phyloP scores from a whole-genome alignment of 345 rosid genomes.

The Hypericum perforatum region DNA sequence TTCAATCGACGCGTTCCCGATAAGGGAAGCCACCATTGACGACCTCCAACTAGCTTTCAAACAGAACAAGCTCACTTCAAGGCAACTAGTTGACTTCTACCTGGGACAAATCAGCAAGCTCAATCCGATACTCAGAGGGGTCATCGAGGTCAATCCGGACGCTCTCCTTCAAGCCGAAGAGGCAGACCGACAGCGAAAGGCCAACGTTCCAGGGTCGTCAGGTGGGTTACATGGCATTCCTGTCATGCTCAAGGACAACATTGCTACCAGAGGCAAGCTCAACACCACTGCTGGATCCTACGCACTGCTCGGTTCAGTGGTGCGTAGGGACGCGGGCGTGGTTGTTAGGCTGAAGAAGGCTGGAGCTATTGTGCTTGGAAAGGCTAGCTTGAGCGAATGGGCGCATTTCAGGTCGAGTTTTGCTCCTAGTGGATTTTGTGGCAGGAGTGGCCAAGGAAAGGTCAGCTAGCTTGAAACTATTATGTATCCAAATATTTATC shows the following conservation, averaged over 20 bases:
- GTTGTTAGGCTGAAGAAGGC: constrained; percentile 45
- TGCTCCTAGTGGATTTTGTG: constrained; percentile 38
- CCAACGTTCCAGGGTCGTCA: constrained; percentile 11
- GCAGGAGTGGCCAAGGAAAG: constrained; percentile 61
- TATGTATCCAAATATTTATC: no score
- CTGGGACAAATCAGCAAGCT: background rate
- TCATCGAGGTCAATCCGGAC: constrained; percentile 38
- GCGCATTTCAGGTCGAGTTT: constrained; percentile 21
- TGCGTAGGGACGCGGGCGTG: constrained; percentile 52
- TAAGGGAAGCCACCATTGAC: background rate
- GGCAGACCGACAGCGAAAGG: constrained; percentile 43
- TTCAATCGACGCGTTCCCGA: background rate
- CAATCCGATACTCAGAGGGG: background rate
- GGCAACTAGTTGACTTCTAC: constrained; percentile 1
- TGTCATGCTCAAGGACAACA: constrained; percentile 52
- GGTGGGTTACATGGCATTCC: constrained; percentile 55
- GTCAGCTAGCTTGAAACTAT: constrained; percentile 12
- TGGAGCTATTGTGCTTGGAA: constrained; percentile 64
- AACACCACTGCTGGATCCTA: constrained; percentile 72
- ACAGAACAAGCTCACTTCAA: background rate
- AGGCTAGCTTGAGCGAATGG: constrained; percentile 75
- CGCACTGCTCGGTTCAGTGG: constrained; percentile 51
- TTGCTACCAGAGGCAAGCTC: constrained; percentile 52
- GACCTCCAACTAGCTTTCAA: constrained; percentile 1
- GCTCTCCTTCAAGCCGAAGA: constrained; percentile 43